Conservation (phyloP, 176 grass and related monocot species). For the Oropetium thomaeum region DNA sequence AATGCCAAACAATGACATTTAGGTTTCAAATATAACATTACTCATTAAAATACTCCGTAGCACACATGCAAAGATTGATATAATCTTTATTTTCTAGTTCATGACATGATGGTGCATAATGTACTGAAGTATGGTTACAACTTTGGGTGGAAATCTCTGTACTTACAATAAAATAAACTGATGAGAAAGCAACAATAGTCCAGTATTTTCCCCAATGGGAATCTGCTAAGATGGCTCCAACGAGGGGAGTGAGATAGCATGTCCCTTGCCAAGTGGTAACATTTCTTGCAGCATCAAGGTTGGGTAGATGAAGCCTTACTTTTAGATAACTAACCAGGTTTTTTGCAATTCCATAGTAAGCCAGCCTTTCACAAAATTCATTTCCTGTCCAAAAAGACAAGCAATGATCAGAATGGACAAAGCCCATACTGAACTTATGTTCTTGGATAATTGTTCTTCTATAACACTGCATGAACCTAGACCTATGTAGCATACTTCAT, state of each 20-base stretch:
- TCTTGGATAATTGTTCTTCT: background rate
- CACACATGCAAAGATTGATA: background rate
- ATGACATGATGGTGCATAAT: background rate
- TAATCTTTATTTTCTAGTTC: background rate
- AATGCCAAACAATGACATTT: background rate
- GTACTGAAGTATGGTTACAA: background rate
- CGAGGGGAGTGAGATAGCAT: slow-evolving; percentile 84
- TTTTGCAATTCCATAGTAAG: slow-evolving; percentile 81
- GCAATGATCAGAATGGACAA: background rate
- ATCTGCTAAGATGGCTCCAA: slow-evolving; percentile 87
- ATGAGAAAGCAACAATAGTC: slow-evolving; percentile 80
- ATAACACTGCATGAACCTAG: background rate
- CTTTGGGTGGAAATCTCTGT: background rate
- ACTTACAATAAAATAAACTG: slow-evolving; percentile 84
- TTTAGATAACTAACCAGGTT: slow-evolving; percentile 83
- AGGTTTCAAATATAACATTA: slow-evolving; percentile 7
- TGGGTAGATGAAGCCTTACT: slow-evolving; percentile 65
- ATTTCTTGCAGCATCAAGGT: slow-evolving; percentile 76
- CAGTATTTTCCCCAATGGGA: slow-evolving; percentile 77
- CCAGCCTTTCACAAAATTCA: slow-evolving; percentile 83
- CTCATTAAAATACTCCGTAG: background rate
- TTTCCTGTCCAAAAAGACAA: slow-evolving; percentile 52
- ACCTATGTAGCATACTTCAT: background rate
- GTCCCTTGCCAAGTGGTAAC: slow-evolving; percentile 89
- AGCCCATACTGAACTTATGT: background rate